Conservation (phyloP, 2,329 filamentous ascomycete species). For the Aspergillus candidus region DNA sequence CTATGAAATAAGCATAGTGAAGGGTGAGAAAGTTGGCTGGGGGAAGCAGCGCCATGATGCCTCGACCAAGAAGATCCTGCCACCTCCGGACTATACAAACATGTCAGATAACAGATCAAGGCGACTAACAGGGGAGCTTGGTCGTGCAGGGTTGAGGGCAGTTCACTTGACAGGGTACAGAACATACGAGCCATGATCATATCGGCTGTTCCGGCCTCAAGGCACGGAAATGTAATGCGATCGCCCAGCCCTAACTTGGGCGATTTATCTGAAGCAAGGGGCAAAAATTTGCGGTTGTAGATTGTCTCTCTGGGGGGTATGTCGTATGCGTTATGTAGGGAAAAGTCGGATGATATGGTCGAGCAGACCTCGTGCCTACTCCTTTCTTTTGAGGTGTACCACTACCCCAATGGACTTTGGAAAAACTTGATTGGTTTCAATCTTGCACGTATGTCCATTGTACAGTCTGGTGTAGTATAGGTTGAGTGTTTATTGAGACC, state of each 20-base stretch:
- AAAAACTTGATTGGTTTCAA: constrained; percentile 11
- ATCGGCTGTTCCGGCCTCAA: not conserved
- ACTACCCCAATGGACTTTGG: constrained; percentile 14
- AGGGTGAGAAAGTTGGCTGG: constrained; percentile 57
- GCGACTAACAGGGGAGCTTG: too few relatives aligned
- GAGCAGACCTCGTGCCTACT: not conserved
- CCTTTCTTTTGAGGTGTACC: constrained; percentile 6
- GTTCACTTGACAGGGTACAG: too few relatives aligned
- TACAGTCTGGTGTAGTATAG: not conserved
- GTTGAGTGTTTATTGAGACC: not conserved
- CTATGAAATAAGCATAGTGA: constrained; percentile 62
- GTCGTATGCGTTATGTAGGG: not conserved
- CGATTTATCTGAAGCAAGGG: constrained; percentile 1
- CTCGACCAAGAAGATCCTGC: constrained; percentile 16
- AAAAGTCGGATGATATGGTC: not conserved
- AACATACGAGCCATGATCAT: not conserved
- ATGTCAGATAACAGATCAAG: constrained; percentile 2
- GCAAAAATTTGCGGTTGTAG: not conserved
- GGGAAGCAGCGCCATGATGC: constrained; percentile 24
- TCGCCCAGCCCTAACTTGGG: not conserved
- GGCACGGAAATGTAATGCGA: not conserved
- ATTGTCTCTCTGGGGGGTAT: too few relatives aligned
- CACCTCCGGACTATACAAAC: constrained; percentile 15
- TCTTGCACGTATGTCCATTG: constrained; percentile 12
- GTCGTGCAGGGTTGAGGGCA: too few relatives aligned